Base-by-base conservation (phyloP, 441 rosid species). In the Theobroma grandiflorum region DNA sequence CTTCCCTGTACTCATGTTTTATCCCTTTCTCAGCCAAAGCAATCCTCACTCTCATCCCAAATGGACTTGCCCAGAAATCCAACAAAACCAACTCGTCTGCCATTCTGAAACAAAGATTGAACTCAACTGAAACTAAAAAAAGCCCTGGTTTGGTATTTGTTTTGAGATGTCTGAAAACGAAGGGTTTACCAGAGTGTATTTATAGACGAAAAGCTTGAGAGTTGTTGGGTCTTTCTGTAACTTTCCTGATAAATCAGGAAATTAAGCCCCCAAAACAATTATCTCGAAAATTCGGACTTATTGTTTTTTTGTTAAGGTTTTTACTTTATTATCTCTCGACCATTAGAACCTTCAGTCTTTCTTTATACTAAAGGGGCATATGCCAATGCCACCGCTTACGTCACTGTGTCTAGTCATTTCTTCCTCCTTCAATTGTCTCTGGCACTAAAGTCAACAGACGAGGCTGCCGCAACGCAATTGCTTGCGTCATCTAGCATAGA, bases 11-110 rank as follows among this genome's bases (percentile, higher is more conserved):
- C 70, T 87, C 87, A 11, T 83, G 78, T 6, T 82, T 77, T 0
- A 85, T 80, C 15, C 83, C 87, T 75, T 87, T 84, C 82, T 84
- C 88, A 0, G 82, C 81, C 78, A 84, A 43, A 4, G 90, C 86
- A 62, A 85, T 79, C 55, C 88, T 85, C 7, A 79, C 43, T 53
- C 89, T 87, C 86, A 87, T 83, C n/a, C 86, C 89, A 40, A 81
- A 87, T 57, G 72, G 61, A 16, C 89, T 87, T 0, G 88, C 75
- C 88, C 86, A 85, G 81, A 59, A 87, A 81, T 80, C 84, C 45
- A 87, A 78, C 70, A 85, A 81, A 31, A 85, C 79, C 74, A 85
- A 79, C 6, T 58, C 87, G 26, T 83, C 79, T 62, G 83, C 79
- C 82, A 84, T 84, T 71, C 10, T 47, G 3, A 26, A 22, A 55